Conservation (phyloP, 2,329 filamentous ascomycete species). For the Hymenoscyphus occultus region DNA sequence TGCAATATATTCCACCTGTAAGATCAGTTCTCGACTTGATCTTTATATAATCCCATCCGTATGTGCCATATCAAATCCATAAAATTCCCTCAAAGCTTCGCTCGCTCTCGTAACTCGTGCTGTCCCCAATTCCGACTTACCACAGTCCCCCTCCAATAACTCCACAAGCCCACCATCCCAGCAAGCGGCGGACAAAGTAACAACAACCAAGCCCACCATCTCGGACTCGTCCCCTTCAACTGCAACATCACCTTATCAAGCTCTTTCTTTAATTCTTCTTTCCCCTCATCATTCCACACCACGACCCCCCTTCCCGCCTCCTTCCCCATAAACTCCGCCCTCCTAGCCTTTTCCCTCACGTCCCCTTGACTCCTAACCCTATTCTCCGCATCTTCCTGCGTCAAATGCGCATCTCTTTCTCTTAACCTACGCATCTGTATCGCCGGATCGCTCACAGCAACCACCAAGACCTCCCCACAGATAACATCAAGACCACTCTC, state of each 20-base stretch:
- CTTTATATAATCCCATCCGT: not conserved
- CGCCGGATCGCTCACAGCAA: conserved; percentile 74
- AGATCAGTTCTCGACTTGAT: not conserved
- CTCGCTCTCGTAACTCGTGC: conserved; percentile 55
- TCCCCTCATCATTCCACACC: conserved; percentile 84
- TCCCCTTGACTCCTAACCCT: conserved; percentile 84
- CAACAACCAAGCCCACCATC: conserved; percentile 68
- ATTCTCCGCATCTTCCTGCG: conserved; percentile 81
- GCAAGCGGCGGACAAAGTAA: conserved; percentile 73
- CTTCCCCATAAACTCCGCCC: conserved; percentile 59
- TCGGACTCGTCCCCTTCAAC: conserved; percentile 55
- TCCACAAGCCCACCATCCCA: conserved; percentile 64
- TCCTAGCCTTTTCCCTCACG: conserved; percentile 75
- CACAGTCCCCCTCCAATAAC: conserved; percentile 67
- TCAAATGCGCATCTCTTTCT: conserved; percentile 73
- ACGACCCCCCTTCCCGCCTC: conserved; percentile 68
- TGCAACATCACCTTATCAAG: conserved; percentile 63
- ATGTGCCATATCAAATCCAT: not conserved
- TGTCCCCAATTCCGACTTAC: conserved; percentile 70
- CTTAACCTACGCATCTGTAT: conserved; percentile 80
- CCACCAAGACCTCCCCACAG: conserved; percentile 82
- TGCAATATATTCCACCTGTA: not conserved
- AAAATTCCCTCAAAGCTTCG: conserved; percentile 46
- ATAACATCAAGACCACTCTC: conserved; percentile 83
- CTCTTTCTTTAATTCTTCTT: conserved; percentile 64